Percentiles rank a stretch among this genome's conserved stretches.
Evolutionary conservation across 2,329 filamentous ascomycete genomes (phyloP).

Genomic region (Penicillium sp.): DNA sequence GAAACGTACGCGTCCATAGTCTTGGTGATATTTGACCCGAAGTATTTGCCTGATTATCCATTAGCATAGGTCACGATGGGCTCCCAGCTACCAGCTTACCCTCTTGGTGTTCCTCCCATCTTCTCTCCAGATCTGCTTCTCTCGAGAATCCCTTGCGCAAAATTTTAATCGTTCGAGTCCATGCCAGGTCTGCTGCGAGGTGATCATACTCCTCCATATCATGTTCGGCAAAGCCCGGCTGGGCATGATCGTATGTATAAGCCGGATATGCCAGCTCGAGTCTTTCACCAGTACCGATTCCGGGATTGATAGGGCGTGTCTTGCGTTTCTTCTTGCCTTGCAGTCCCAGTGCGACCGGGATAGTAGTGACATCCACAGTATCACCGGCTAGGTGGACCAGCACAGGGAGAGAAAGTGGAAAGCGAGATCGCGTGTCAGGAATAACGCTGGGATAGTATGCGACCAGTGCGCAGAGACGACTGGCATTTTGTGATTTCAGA

Average conservation of each 20-base stretch:
- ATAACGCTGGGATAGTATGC: constrained; percentile 69
- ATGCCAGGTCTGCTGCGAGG: constrained; percentile 69
- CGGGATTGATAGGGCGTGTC: constrained; percentile 57
- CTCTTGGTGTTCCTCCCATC: constrained; percentile 46
- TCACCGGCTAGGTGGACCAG: constrained; percentile 63
- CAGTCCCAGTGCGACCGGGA: constrained; percentile 59
- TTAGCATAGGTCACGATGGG: constrained; percentile 6
- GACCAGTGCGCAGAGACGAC: constrained; percentile 61
- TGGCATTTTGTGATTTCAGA: constrained; percentile 61
- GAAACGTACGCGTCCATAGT: constrained; percentile 42
- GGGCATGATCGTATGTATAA: constrained; percentile 62
- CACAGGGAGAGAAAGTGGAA: constrained; percentile 52
- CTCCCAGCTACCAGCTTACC: constrained; percentile 25
- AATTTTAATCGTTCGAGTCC: constrained; percentile 67
- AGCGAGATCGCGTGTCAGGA: constrained; percentile 53
- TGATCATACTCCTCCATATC: constrained; percentile 72
- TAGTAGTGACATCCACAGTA: constrained; percentile 56
- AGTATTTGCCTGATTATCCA: constrained; percentile 38
- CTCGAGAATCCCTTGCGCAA: constrained; percentile 65
- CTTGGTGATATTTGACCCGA: constrained; percentile 37
- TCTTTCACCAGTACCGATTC: constrained; percentile 58
- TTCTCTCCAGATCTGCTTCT: constrained; percentile 45
- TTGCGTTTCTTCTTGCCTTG: constrained; percentile 58
- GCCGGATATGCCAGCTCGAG: constrained; percentile 42
- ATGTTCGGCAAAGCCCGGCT: constrained; percentile 73